phyloP scores from a whole-genome alignment of 139 green algal species.

The Tetradesmus obliquus region DNA sequence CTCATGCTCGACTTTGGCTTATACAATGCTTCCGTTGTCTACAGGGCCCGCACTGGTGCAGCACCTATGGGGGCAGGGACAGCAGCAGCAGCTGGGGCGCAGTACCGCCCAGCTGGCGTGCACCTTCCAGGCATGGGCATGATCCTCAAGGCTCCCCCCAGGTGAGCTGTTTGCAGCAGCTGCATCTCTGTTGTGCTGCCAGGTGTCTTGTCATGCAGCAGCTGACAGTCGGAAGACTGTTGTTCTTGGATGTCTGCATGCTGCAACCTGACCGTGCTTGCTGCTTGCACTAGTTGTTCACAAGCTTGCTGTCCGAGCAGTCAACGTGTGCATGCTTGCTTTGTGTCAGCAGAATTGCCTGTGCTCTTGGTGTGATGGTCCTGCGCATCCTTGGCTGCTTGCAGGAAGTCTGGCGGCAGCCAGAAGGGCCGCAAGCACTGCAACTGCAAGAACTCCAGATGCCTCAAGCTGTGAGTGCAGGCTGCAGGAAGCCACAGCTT shows the following conservation, averaged over 20 bases:
- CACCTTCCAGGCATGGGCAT: not conserved
- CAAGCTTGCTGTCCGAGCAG: not conserved
- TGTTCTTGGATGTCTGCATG: too few species aligned
- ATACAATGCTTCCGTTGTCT: not conserved
- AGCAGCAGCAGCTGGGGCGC: not conserved
- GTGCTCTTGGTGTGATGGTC: not conserved
- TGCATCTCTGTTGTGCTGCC: too few species aligned
- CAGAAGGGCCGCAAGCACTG: conserved; percentile 73
- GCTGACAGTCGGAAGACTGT: too few species aligned
- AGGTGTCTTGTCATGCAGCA: not conserved
- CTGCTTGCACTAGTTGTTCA: not conserved
- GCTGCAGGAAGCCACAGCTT: not conserved
- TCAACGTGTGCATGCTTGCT: too few species aligned
- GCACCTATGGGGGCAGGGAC: not conserved
- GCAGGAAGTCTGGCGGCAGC: conserved; percentile 20
- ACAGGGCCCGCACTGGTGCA: conserved; percentile 3
- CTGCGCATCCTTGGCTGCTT: not conserved
- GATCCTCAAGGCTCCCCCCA: conserved; percentile 15
- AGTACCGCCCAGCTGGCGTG: not conserved
- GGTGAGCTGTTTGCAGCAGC: not conserved
- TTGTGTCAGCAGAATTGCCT: too few species aligned
- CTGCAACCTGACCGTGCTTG: not conserved
- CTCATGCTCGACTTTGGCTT: not conserved
- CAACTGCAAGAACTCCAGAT: conserved; percentile 96
- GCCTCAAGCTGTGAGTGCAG: conserved; percentile 87